A percentile compares a stretch with the other conserved stretches of the same genome.
Evolutionary conservation across 768 basidiomycete genomes (phyloP).

Genomic region (Chlorophyllum brunneum): DNA sequence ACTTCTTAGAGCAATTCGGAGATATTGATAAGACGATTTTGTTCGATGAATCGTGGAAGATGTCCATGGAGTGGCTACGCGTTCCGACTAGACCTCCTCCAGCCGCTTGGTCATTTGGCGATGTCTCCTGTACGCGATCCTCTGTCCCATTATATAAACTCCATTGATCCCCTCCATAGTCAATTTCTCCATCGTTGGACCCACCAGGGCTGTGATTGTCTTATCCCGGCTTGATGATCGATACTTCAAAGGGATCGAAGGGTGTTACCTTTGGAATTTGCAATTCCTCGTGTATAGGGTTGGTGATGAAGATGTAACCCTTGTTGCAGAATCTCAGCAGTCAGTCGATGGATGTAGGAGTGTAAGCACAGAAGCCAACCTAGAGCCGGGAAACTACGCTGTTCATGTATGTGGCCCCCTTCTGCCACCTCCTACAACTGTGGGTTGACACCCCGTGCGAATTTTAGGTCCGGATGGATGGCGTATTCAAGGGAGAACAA

Average conservation of each 20-base stretch:
- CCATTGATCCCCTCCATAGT: no score
- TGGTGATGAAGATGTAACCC: constrained; percentile 22
- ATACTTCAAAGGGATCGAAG: constrained; percentile 44
- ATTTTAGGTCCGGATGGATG: neutral
- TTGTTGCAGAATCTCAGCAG: constrained; percentile 24
- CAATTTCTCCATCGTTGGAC: constrained; percentile 19
- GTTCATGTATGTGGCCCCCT: constrained; percentile 28
- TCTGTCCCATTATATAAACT: no score
- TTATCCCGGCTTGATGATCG: constrained; percentile 48
- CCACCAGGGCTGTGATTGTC: constrained; percentile 43
- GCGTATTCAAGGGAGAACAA: neutral
- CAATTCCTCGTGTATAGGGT: constrained; percentile 44
- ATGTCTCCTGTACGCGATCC: constrained; percentile 45
- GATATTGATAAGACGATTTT: constrained; percentile 42
- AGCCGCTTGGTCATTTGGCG: constrained; percentile 50
- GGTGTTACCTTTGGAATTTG: constrained; percentile 31
- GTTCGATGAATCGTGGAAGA: constrained; percentile 44
- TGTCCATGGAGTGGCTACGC: constrained; percentile 46
- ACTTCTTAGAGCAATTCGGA: constrained; percentile 41
- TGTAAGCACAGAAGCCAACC: constrained; percentile 29
- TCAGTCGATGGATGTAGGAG: constrained; percentile 27
- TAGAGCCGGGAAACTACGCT: constrained; percentile 36
- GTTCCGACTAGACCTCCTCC: constrained; percentile 37
- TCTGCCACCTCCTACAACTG: neutral
- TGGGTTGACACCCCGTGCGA: neutral